Conservation (phyloP, 2,329 filamentous ascomycete species). For the Coniochaeta hoffmannii region DNA sequence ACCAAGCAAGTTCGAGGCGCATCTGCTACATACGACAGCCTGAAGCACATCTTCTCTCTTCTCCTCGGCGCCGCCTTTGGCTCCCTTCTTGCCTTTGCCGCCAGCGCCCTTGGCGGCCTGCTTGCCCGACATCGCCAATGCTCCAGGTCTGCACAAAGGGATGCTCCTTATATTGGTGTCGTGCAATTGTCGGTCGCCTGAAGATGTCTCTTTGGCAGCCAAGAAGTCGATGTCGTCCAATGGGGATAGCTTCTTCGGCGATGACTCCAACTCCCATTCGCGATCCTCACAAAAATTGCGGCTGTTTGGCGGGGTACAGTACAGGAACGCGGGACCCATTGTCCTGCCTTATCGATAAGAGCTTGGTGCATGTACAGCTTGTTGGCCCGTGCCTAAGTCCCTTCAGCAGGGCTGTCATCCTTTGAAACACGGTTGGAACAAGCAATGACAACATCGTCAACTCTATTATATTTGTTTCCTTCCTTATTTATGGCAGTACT, state of each 20-base stretch:
- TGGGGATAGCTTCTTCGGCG: neutral
- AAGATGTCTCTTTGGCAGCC: neutral
- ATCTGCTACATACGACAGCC: conserved; percentile 38
- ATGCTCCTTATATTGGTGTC: neutral
- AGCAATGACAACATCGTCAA: neutral
- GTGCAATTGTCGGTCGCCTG: neutral
- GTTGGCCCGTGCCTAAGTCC: too few species aligned
- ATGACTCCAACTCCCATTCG: conserved; percentile 1
- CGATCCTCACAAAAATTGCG: neutral
- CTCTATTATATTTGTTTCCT: neutral
- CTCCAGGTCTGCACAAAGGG: neutral
- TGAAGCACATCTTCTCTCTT: conserved; percentile 53
- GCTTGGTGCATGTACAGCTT: too few species aligned
- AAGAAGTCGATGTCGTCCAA: neutral
- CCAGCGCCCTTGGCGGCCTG: conserved; percentile 32
- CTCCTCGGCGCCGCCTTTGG: conserved; percentile 41
- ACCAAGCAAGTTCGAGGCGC: neutral
- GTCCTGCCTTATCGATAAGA: neutral
- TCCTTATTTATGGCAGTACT: too few species aligned
- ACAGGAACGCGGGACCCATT: neutral
- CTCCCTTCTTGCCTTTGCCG: conserved; percentile 44
- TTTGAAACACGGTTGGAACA: neutral
- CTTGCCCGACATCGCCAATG: conserved; percentile 32
- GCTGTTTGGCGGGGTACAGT: neutral
- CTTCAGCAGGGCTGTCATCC: neutral